Base-by-base conservation (phyloP, 495 filamentous ascomycete species). In the Penicillium salamii region DNA sequence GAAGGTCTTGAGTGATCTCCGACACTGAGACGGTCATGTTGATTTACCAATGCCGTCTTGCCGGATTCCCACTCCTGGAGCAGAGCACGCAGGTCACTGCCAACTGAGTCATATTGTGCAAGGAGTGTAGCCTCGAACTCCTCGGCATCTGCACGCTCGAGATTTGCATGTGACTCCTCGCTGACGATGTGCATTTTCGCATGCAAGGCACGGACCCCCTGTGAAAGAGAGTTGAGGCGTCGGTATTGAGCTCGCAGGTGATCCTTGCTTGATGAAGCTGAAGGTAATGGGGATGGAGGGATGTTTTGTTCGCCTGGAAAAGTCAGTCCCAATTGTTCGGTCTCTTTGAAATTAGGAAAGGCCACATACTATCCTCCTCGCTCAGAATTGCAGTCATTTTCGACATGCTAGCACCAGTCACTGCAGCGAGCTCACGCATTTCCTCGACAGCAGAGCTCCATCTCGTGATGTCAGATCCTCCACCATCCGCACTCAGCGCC, bases 31-130 rank as follows among this genome's bases (percentile, higher is more conserved):
- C 62, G 68, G 55, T 91, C 87, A 36, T 93, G 83, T 48, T 83
- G 89, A 34, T 78, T 80, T 31, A 86, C 78, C 37, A 98, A 62
- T 6, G 87, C 84, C 3, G 82, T 75, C 59, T 86, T 91, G 7
- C 91, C 92, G 23, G 85, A 74, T 65, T 96, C 90, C 93, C 93
- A 98, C 54, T 95, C 91, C 50, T 91, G 84, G 53, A 92, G 83
- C 36, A 98, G 75, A 34, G 79, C 80, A 61, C 83, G 83, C 28
- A 98, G 79, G 63, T 98, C 93, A 36, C 81, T 76, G 6, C 93
- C 93, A 53, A 98, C 92, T 14, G 90, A 91, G 20, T 98, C 93
- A 64, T 97, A 97, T 61, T 97, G 93, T 21, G 84, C 68, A 69
- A 95, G 84, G 20, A 97, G 80, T 45, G 79, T 83, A 3, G 81